Conservation (phyloP, 2,329 filamentous ascomycete species). For the Atkinsonella texensis region DNA sequence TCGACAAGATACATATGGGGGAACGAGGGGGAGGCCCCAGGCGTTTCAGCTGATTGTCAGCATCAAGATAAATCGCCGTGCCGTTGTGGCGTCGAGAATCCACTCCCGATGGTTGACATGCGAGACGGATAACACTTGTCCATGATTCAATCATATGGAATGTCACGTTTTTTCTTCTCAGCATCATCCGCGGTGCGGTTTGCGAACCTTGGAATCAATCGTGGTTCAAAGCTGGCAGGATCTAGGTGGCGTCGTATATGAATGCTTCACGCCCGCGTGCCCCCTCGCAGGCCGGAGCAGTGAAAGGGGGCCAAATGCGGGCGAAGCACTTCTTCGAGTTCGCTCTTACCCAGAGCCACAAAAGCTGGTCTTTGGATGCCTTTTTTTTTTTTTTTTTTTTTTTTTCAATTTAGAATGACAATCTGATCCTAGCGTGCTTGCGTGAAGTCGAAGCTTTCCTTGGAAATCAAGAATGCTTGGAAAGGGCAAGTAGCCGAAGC, state of each 20-base stretch:
- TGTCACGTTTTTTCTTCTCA: neutral
- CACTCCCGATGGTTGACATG: neutral
- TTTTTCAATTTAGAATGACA: no score
- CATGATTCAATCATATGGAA: neutral
- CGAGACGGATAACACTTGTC: neutral
- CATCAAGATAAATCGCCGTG: neutral
- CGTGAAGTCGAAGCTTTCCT: no score
- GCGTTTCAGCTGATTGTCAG: conserved; percentile 3
- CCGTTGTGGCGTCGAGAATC: neutral
- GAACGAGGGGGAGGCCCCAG: neutral
- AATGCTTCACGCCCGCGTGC: neutral
- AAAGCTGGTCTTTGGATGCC: no score
- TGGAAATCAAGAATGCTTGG: no score
- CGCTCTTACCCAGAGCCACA: no score
- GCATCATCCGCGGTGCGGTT: neutral
- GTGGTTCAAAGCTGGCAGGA: neutral
- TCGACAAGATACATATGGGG: no score
- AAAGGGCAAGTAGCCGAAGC: no score
- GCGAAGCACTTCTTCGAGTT: no score
- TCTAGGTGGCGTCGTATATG: neutral
- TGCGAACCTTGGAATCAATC: neutral
- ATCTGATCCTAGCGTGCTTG: no score
- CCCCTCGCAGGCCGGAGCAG: neutral
- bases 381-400: no score
- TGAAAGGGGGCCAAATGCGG: no score